Conservation (phyloP, 2,329 filamentous ascomycete genomes). For the Colletotrichum caudatum region DNA sequence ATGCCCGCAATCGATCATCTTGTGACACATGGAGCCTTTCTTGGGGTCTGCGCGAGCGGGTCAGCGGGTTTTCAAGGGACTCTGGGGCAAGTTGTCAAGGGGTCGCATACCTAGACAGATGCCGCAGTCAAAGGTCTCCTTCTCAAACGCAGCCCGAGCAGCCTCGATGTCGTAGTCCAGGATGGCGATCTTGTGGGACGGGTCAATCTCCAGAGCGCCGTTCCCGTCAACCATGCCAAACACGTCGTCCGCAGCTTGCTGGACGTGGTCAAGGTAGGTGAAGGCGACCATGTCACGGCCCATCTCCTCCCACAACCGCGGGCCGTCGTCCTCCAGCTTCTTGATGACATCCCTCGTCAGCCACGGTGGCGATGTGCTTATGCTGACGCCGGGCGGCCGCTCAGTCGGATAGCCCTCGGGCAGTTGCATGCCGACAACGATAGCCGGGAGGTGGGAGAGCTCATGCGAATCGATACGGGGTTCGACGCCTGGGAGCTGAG, state of each 20-base stretch:
- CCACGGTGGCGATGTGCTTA: conserved; percentile 70
- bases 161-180: conserved; percentile 83
- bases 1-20: conserved; percentile 85
- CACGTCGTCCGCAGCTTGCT: conserved; percentile 68
- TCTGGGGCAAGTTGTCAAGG: neutral
- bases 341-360: conserved; percentile 61
- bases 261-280: conserved; percentile 72
- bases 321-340: conserved; percentile 63
- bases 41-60: conserved; percentile 77
- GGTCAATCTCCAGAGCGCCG: conserved; percentile 64
- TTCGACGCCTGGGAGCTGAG: conserved; percentile 34
- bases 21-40: conserved; percentile 85
- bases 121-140: conserved; percentile 87
- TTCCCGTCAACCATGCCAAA: conserved; percentile 67
- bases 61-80: conserved; percentile 41
- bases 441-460: conserved; percentile 68
- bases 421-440: conserved; percentile 65
- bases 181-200: conserved; percentile 75
- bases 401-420: conserved; percentile 69
- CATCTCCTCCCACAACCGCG: conserved; percentile 71
- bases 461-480: conserved; percentile 59
- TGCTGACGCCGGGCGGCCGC: conserved; percentile 61
- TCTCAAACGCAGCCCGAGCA: conserved; percentile 80
- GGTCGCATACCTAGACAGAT: conserved; percentile 76
- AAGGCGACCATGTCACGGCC: conserved; percentile 71